Conservation (phyloP, 2,329 filamentous ascomycete species). For the Basipetospora chlamydospora region DNA sequence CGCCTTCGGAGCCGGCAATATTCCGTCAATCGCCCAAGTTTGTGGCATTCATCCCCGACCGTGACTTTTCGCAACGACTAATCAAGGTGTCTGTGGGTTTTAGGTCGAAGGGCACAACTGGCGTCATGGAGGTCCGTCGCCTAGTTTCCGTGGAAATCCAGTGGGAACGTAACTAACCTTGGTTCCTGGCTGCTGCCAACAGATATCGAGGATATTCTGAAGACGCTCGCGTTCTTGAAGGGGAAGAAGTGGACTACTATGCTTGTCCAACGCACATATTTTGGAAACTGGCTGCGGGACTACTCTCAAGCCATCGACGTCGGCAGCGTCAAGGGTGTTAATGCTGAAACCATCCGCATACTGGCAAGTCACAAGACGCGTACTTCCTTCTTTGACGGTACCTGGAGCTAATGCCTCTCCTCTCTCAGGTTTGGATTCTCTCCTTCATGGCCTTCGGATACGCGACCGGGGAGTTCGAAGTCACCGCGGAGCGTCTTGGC, state of each 20-base stretch:
- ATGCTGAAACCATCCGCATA: slow-evolving; percentile 63
- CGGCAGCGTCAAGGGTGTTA: slow-evolving; percentile 63
- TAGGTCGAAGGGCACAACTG: slow-evolving; percentile 54
- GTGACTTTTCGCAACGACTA: too few species aligned
- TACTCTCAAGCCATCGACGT: slow-evolving; percentile 77
- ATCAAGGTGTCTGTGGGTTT: not conserved
- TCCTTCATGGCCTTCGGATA: slow-evolving; percentile 58
- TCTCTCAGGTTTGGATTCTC: slow-evolving; percentile 32
- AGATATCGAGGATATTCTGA: slow-evolving; percentile 73
- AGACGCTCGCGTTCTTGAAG: slow-evolving; percentile 59
- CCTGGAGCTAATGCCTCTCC: too few species aligned
- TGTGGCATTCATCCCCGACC: slow-evolving; percentile 2
- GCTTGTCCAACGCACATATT: slow-evolving; percentile 65
- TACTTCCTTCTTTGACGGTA: not conserved
- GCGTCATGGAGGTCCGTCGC: slow-evolving; percentile 47
- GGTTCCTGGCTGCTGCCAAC: not conserved
- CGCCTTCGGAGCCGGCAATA: slow-evolving; percentile 58
- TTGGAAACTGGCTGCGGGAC: slow-evolving; percentile 77
- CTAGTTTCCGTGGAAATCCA: not conserved
- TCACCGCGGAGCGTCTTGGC: slow-evolving; percentile 60
- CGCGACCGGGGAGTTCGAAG: slow-evolving; percentile 67
- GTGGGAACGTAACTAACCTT: not conserved
- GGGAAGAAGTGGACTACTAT: slow-evolving; percentile 77
- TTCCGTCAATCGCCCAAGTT: slow-evolving; percentile 45
- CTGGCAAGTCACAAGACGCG: slow-evolving; percentile 28